These are phyloP conservation scores for Calonectria pseudoreteaudii DNA, from an alignment of 2,329 filamentous ascomycete species.

Conservation along the genomic window DNA sequence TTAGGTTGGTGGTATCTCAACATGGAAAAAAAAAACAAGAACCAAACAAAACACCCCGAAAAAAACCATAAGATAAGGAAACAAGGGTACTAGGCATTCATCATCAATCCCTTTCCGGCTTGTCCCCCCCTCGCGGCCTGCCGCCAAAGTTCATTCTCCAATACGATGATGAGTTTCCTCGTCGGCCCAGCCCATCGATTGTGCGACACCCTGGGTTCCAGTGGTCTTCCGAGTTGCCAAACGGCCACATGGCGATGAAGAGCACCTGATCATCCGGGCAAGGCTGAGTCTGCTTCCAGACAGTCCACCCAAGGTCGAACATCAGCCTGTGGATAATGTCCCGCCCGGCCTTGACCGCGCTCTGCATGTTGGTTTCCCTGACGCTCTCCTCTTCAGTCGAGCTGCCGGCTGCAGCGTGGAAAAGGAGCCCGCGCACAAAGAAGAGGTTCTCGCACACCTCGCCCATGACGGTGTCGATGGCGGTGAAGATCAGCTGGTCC, in stretches of 20 bases:
- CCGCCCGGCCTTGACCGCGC: conserved; percentile 34
- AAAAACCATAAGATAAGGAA: neutral
- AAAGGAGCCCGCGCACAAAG: conserved; percentile 34
- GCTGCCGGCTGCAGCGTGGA: conserved; percentile 26
- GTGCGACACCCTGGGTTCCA: conserved; percentile 49
- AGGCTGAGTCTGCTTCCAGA: conserved; percentile 67
- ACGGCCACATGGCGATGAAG: conserved; percentile 74
- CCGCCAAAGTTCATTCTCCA: conserved; percentile 33
- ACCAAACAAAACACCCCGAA: neutral
- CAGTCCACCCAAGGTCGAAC: conserved; percentile 67
- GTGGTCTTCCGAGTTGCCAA: conserved; percentile 66
- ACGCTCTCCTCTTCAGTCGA: neutral
- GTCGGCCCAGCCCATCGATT: conserved; percentile 37
- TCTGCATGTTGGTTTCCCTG: conserved; percentile 18
- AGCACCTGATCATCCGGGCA: conserved; percentile 68
- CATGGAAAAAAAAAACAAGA: neutral
- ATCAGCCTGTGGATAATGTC: conserved; percentile 50
- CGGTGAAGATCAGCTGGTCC: conserved; percentile 59
- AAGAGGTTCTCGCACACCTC: conserved; percentile 53
- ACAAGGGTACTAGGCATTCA: neutral
- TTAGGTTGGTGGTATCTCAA: neutral
- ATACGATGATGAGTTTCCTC: conserved; percentile 31
- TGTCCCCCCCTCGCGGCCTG: neutral
- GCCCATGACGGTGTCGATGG: conserved; percentile 53
- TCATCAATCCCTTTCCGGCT: neutral